Evolutionary conservation across 2,329 filamentous ascomycete genomes (phyloP).

Genomic region (Xylaria sp.): DNA sequence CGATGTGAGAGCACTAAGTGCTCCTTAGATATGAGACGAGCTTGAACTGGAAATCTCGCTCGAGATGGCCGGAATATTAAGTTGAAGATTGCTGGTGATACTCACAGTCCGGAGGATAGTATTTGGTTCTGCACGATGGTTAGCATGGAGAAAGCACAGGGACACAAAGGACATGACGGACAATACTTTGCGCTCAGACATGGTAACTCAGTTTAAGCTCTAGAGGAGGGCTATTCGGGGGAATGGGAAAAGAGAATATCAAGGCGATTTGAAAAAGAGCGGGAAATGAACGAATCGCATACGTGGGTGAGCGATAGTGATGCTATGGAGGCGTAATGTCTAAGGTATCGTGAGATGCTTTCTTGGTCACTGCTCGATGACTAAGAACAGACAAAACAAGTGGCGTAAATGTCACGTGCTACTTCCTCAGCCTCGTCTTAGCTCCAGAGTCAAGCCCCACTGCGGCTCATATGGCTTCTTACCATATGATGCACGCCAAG

Average conservation of each 20-base stretch:
- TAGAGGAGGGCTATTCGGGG: neutral
- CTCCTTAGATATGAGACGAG: neutral
- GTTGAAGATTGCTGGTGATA: neutral
- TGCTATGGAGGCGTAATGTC: neutral
- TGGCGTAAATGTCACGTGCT: slow-evolving; percentile 28
- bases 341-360: slow-evolving; percentile 10
- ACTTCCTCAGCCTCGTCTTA: slow-evolving; percentile 26
- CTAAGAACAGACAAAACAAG: slow-evolving; percentile 3
- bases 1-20: neutral
- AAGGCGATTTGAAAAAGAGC: neutral
- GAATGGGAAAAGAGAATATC: neutral
- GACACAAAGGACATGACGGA: slow-evolving; percentile 34
- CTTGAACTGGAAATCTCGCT: neutral
- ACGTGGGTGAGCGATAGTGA: neutral
- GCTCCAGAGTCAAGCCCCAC: slow-evolving; percentile 8
- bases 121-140: slow-evolving; percentile 53
- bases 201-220: slow-evolving; percentile 41
- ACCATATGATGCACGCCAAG: slow-evolving; percentile 19
- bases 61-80: neutral
- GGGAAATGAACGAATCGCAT: neutral
- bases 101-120: slow-evolving; percentile 75
- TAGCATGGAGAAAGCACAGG: slow-evolving; percentile 31
- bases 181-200: slow-evolving; percentile 59
- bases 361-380: slow-evolving; percentile 10
- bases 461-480: slow-evolving; percentile 13